Conservation (phyloP, 78 protist genomes). For the Capsaspora owczarzaki region DNA sequence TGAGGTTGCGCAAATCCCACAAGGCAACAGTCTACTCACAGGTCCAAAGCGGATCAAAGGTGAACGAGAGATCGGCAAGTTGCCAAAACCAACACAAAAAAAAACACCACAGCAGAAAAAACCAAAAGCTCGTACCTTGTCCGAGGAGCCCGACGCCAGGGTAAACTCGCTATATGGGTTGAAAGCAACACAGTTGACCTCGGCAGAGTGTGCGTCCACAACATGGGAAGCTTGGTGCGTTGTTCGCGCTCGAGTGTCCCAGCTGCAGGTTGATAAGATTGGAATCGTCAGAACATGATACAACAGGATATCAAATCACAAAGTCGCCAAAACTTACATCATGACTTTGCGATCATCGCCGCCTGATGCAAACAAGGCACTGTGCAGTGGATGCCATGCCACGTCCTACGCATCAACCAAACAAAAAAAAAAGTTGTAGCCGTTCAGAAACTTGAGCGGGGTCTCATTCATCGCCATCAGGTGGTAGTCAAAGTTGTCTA, state of each 20-base stretch:
- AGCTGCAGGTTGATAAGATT: slow-evolving; percentile 10
- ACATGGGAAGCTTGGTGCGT: background rate
- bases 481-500: no score
- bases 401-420: slow-evolving; percentile 53
- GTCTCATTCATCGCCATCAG: background rate
- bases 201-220: slow-evolving; percentile 61
- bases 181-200: slow-evolving; percentile 80
- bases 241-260: slow-evolving; percentile 41
- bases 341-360: slow-evolving; percentile 71
- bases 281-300: background rate
- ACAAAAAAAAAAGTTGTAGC: background rate
- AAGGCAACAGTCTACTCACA: slow-evolving; percentile 61
- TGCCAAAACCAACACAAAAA: background rate
- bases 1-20: slow-evolving; percentile 86
- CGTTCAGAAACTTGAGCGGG: background rate
- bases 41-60: background rate
- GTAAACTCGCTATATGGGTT: slow-evolving; percentile 74
- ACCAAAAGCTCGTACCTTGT: slow-evolving; percentile 33
- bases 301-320: background rate
- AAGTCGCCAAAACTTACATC: slow-evolving; percentile 26
- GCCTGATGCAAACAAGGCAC: slow-evolving; percentile 70
- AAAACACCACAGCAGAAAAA: background rate
- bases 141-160: slow-evolving; percentile 81
- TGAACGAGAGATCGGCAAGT: background rate
- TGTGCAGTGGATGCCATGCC: slow-evolving; percentile 65